A percentile compares a stretch with the other conserved stretches of the same genome.
phyloP scores from a whole-genome alignment of 2,329 filamentous ascomycete species.

The Aspergillus eucalypticola region DNA sequence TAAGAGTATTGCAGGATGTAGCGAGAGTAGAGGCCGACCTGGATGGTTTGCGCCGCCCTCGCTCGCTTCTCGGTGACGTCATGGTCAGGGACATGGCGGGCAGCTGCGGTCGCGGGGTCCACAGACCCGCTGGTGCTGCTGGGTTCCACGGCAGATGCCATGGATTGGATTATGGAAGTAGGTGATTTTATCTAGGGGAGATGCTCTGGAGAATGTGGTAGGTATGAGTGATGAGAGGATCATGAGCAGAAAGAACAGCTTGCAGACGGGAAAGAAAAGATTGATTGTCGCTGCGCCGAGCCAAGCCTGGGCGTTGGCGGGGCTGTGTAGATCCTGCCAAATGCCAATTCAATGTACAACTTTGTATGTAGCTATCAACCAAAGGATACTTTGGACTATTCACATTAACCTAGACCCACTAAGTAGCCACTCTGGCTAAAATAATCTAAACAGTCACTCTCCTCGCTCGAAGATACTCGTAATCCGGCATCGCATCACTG shows the following conservation, averaged over 20 bases:
- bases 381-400: no score
- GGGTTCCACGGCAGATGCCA: not conserved
- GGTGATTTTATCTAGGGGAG: no score
- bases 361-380: no score
- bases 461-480: slow-evolving; percentile 8
- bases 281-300: not conserved
- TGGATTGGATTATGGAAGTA: not conserved
- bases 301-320: not conserved
- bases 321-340: no score
- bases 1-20: not conserved
- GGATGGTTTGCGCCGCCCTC: slow-evolving; percentile 4
- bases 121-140: not conserved
- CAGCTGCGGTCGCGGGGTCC: not conserved
- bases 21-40: not conserved
- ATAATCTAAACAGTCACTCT: not conserved
- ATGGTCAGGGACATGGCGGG: not conserved
- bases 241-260: not conserved
- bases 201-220: not conserved
- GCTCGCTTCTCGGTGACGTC: slow-evolving; percentile 4
- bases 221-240: no score
- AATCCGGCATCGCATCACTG: slow-evolving; percentile 14
- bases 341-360: no score
- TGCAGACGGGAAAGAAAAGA: not conserved
- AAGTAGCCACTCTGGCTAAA: no score
- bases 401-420: no score